Conservation (phyloP, 805 yeast species). For the Candida boleticola region DNA sequence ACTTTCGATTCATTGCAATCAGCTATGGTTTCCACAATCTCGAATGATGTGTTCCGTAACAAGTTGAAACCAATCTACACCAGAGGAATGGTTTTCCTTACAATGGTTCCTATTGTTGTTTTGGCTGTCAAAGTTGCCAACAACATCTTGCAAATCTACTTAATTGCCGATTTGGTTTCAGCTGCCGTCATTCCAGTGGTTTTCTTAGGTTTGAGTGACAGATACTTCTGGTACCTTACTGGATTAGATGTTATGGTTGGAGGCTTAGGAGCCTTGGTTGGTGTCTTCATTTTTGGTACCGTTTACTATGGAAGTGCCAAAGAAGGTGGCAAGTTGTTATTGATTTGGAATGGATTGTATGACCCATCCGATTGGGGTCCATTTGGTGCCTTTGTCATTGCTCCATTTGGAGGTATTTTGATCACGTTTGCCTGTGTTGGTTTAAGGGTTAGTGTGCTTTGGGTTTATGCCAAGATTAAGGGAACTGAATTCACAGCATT, state of each 20-base stretch:
- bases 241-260: slow-evolving; percentile 83
- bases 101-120: slow-evolving; percentile 85
- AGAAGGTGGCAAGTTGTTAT: slow-evolving; percentile 73
- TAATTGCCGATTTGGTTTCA: slow-evolving; percentile 88
- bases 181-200: slow-evolving; percentile 83
- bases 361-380: slow-evolving; percentile 83
- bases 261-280: slow-evolving; percentile 77
- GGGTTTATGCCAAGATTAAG: slow-evolving; percentile 28
- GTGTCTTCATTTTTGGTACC: slow-evolving; percentile 80
- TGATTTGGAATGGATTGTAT: slow-evolving; percentile 80
- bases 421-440: slow-evolving; percentile 53
- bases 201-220: slow-evolving; percentile 70
- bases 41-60: slow-evolving; percentile 88
- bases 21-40: slow-evolving; percentile 82
- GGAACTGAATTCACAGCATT: slow-evolving; percentile 46
- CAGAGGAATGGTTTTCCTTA: slow-evolving; percentile 65
- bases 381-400: slow-evolving; percentile 90
- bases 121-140: slow-evolving; percentile 82
- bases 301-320: slow-evolving; percentile 69
- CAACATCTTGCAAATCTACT: slow-evolving; percentile 78
- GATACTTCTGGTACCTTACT: slow-evolving; percentile 60
- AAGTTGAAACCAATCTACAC: slow-evolving; percentile 63
- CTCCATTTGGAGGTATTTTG: slow-evolving; percentile 77
- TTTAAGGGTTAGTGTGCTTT: slow-evolving; percentile 40
- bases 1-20: slow-evolving; percentile 88